phyloP scores from a whole-genome alignment of 805 yeast genomes.

The Starmerella riodocensis region DNA sequence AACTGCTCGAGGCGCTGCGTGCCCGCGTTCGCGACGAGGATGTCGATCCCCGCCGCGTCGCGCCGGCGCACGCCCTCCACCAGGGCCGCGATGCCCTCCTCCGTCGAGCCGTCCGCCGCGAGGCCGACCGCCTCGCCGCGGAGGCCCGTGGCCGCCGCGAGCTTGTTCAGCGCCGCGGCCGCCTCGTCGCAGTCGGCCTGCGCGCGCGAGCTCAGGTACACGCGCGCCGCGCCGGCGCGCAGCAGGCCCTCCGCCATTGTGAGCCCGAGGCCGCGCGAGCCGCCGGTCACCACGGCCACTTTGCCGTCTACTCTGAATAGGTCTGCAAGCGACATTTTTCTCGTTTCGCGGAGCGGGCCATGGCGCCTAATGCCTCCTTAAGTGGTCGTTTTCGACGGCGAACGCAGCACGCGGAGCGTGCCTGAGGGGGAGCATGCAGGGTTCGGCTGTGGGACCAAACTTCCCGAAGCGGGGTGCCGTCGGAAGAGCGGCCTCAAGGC shows the following conservation, averaged over 20 bases:
- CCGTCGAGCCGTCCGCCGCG: conserved; percentile 45
- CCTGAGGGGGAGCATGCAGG: too few relatives aligned
- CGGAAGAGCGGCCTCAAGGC: too few relatives aligned
- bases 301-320: conserved; percentile 40
- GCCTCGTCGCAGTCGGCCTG: conserved; percentile 49
- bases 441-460: too few relatives aligned
- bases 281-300: conserved; percentile 58
- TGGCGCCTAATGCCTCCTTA: too few relatives aligned
- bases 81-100: conserved; percentile 37
- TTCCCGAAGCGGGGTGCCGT: too few relatives aligned
- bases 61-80: conserved; percentile 28
- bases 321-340: too few relatives aligned
- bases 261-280: conserved; percentile 62
- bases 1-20: conserved; percentile 65
- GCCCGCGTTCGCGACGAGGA: conserved; percentile 65
- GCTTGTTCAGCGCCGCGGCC: conserved; percentile 27
- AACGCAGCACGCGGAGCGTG: too few relatives aligned
- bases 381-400: too few relatives aligned
- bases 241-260: conserved; percentile 53
- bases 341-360: too few relatives aligned
- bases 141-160: conserved; percentile 22
- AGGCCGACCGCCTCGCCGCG: conserved; percentile 33
- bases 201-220: conserved; percentile 54
- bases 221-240: conserved; percentile 46
- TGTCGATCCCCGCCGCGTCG: conserved; percentile 40